A percentile compares a stretch with the other conserved stretches of the same genome.
phyloP scores from a whole-genome alignment of 2,329 filamentous ascomycete genomes.

The Lojkania enalia region DNA sequence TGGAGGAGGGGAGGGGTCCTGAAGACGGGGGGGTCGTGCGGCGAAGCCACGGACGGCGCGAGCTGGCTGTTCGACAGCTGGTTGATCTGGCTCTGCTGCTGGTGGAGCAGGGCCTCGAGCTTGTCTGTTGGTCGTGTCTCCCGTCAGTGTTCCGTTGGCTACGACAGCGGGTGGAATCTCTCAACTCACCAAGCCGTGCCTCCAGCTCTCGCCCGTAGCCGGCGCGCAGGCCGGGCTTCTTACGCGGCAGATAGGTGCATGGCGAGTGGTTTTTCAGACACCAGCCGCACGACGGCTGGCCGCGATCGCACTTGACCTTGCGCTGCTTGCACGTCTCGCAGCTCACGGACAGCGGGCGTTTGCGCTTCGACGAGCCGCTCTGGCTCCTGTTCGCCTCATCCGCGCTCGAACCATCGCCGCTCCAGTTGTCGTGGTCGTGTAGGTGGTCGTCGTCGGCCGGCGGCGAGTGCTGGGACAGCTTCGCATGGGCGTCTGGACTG shows the following conservation, averaged over 20 bases:
- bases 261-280: constrained; percentile 67
- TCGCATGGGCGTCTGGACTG: constrained; percentile 35
- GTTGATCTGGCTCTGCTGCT: constrained; percentile 52
- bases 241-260: constrained; percentile 71
- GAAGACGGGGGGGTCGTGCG: constrained; percentile 39
- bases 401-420: constrained; percentile 44
- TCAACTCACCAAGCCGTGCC: constrained; percentile 60
- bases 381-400: constrained; percentile 43
- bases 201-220: constrained; percentile 67
- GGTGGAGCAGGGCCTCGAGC: constrained; percentile 49
- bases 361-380: constrained; percentile 51
- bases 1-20: constrained; percentile 42
- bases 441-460: constrained; percentile 36
- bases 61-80: constrained; percentile 44
- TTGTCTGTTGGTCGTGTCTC: constrained; percentile 43
- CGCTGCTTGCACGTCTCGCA: constrained; percentile 79
- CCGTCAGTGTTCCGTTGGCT: constrained; percentile 2
- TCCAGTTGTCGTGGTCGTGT: constrained; percentile 39
- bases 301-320: constrained; percentile 72
- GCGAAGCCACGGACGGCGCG: constrained; percentile 28
- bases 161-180: constrained; percentile 29
- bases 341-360: constrained; percentile 57
- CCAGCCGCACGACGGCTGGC: constrained; percentile 75
- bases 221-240: constrained; percentile 66
- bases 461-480: constrained; percentile 40